Evolutionary conservation across 2,329 filamentous ascomycete genomes (phyloP), one percentile per base, ranked within the genome.

Genomic region (Torrubiellomyces zombiae): DNA sequence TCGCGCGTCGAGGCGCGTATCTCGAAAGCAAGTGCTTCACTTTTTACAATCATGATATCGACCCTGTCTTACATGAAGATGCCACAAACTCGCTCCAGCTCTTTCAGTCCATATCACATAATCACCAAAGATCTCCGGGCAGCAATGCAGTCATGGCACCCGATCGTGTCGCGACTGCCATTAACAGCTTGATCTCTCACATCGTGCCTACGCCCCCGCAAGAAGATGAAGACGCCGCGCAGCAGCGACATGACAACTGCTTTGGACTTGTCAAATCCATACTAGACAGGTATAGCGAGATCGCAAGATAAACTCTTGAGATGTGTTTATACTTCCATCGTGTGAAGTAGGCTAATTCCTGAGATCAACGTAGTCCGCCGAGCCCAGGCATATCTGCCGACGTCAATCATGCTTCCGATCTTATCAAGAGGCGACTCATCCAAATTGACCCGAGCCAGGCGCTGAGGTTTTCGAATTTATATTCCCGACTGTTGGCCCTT

Each of bases 391-490:
- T 75, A 26, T 63, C 67, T 16, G 65, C 75, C 30, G 77, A 85
- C 45, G 75, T 92, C 35, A 86, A 92, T 47, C 85, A 94, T 60
- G 83, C 85, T 27, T 81, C 81, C 16, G 83, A 94, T 47, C 56
- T 92, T 40, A 94, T 98, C 50, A 89, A 86, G 56, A 72, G 80
- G 44, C 81, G 79, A 52, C 61, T 98, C 34, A 69, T 91, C 29
- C 71, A 78, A 39, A 76, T 75, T 37, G 80, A 82, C 42, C 68
- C 68, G 22, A 77, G 67, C 34, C 78, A 85, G 50, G 82, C 85
- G 4, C 62, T 86, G 12, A 69, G 75, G 32, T 93, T 94, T 51
- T 77, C 82, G 14, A 91, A 93, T 43, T 66, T 98, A 15, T 93
- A 94, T 52, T 82, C 81, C 17, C 69, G 82, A 28, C 66, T 98